These are phyloP conservation scores for Hordeum marinum DNA, from an alignment of 176 grass and related monocot species.

Conservation along the genomic window DNA sequence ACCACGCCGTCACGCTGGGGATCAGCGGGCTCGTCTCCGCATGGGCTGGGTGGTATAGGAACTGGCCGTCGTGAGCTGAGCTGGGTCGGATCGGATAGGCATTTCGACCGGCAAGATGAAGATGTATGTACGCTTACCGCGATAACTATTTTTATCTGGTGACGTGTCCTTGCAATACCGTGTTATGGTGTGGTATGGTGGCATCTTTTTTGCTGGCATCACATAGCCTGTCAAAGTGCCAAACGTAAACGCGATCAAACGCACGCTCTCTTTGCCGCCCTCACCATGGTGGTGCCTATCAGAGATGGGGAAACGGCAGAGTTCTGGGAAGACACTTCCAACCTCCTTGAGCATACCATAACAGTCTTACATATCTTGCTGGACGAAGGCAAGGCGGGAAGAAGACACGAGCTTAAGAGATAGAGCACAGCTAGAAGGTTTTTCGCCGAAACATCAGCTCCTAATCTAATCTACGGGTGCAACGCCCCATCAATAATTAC, in stretches of 20 bases:
- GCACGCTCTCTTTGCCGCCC: too few relatives aligned
- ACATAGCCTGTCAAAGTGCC: too few relatives aligned
- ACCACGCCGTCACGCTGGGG: constrained; percentile 75
- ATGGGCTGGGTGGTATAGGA: constrained; percentile 95
- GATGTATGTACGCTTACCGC: neutral
- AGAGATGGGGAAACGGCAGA: too few relatives aligned
- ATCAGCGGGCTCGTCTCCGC: constrained; percentile 92
- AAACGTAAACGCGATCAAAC: too few relatives aligned
- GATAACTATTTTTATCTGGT: neutral
- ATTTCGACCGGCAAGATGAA: neutral
- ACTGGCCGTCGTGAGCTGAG: constrained; percentile 65
- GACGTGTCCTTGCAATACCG: too few relatives aligned
- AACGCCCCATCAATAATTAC: constrained; percentile 25
- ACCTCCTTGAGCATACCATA: neutral
- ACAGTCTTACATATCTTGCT: neutral
- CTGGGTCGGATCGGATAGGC: neutral
- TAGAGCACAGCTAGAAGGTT: neutral
- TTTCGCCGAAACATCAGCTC: neutral
- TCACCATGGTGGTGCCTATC: too few relatives aligned
- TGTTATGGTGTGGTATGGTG: too few relatives aligned
- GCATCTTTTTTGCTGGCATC: too few relatives aligned
- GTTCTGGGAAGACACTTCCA: too few relatives aligned
- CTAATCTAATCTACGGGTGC: neutral
- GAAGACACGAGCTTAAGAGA: neutral
- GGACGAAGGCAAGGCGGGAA: neutral